Base-by-base conservation (phyloP, 345 rosid genomes). In the Odontarrhena argentea region DNA sequence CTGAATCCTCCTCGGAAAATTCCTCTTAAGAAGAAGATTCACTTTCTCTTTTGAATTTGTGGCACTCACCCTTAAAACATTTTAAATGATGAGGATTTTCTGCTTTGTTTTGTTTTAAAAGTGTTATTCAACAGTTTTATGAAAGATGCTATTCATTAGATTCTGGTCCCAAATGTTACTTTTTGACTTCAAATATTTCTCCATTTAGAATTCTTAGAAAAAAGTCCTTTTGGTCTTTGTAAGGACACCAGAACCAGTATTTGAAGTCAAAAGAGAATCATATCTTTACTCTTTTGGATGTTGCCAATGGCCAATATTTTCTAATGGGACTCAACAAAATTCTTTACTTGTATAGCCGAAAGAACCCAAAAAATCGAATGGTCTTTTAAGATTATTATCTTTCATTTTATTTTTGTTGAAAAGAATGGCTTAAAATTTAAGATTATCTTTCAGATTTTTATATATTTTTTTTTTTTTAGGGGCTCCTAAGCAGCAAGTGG, bases 1-100 rank as follows among this genome's bases (percentile, higher is more conserved):
- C 77, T 0, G 79, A 78, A 5, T 72, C 83, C 4, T 72, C 82
- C 4, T 68, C 77, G 7, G 78, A 81, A 43, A 41, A 65, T 28
- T 42, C 50, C 3, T 8, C 6, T 26, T 13, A n/a, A 44, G 22
- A 9, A 59, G 61, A 18, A 37, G 63, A 25, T 25, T 25, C 36
- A 26, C 37, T 32, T 25, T 42, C 37, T n/a, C 12, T 58, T 26
- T 36, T 34, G 37, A 26, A 0, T 40, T 9, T 3, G 15, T 18
- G 22, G 22, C 22, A 28, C 32, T 28, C 32, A 1, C 5, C 32
- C 32, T 28, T 28, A 28, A 28, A 28, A 28, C 32, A 28, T 28
- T 28, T 28, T 28, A 28, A 4, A 28, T 28, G 32, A 2, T 4
- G 3, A 18, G 22, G 22, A 18, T 18, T 18, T 18, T 18, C 22